Evolutionary conservation across 345 rosid genomes (phyloP).

Genomic region (rapeseed (Brassica napus)): Da-Ae NC_063435.1:29242001-29242500

Average conservation of each 20-base stretch:
- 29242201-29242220: neutral
- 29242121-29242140: neutral
- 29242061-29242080: neutral
- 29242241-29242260: neutral
- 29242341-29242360: too few species aligned
- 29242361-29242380: too few species aligned
- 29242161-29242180: neutral
- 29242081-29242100: neutral
- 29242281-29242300: neutral
- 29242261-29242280: neutral
- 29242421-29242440: neutral
- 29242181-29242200: neutral
- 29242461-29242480: neutral
- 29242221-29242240: neutral
- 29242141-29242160: neutral
- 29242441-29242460: neutral
- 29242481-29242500: conserved; percentile 9
- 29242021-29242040: neutral
- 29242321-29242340: neutral
- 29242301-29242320: neutral
- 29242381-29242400: neutral
- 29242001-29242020: neutral
- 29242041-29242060: neutral
- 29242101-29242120: neutral
- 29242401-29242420: conserved; percentile 22